Conservation (phyloP, 129 eudicot species). For the Chrysanthemum lavandulifolium region DNA sequence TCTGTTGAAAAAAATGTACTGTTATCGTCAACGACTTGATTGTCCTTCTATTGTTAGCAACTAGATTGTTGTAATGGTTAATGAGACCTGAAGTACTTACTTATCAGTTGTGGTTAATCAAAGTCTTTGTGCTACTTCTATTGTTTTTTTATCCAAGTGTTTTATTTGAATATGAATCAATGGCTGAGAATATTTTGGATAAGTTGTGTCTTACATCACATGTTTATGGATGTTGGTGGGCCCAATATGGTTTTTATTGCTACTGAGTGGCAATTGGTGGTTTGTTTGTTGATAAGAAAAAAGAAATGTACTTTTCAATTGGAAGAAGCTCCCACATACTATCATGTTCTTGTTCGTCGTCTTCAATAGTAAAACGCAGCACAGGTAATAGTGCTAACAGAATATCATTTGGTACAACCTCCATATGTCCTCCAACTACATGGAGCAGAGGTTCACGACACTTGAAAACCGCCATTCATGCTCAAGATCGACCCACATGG, state of each 20-base stretch:
- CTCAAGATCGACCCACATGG: conserved; percentile 87
- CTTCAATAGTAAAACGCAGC: conserved; percentile 34
- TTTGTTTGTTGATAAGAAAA: conserved; percentile 25
- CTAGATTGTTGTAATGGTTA: conserved; percentile 34
- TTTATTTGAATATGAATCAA: conserved; percentile 11
- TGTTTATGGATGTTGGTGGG: conserved; percentile 46
- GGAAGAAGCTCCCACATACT: conserved; percentile 53
- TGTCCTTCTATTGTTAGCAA: conserved; percentile 29
- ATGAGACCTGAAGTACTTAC: conserved; percentile 33
- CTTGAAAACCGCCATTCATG: conserved; percentile 42
- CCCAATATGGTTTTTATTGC: conserved; percentile 33
- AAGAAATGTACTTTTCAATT: conserved; percentile 56
- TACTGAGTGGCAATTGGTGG: conserved; percentile 21
- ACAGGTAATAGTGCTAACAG: conserved; percentile 14
- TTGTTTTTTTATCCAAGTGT: background rate
- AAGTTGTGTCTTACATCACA: conserved; percentile 34
- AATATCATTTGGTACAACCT: conserved; percentile 33
- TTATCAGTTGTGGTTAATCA: conserved; percentile 18
- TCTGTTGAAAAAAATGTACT: conserved; percentile 13
- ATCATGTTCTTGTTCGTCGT: conserved; percentile 45
- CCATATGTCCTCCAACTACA: conserved; percentile 28
- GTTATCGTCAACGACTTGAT: conserved; percentile 7
- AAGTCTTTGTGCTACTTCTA: background rate
- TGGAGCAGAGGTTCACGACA: conserved; percentile 12
- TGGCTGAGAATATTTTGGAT: conserved; percentile 47